Evolutionary conservation across 176 grass and related monocot species (phyloP).

Genomic region (Zizania latifolia): DNA sequence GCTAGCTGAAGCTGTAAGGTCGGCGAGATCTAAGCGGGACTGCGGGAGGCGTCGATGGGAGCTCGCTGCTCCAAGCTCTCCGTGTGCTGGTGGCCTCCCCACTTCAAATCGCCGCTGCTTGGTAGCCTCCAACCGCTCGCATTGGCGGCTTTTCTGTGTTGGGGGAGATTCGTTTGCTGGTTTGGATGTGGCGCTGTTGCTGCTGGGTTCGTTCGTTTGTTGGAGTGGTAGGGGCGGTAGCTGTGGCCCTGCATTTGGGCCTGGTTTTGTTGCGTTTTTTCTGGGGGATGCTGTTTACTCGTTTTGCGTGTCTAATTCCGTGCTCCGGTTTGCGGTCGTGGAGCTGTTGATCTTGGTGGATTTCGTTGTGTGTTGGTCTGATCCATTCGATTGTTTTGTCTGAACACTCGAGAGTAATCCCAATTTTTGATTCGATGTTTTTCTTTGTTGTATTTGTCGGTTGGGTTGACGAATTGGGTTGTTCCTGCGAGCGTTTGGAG

Average conservation of each 20-base stretch:
- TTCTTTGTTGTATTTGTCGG: neutral
- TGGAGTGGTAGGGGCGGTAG: neutral
- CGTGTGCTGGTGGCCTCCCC: constrained; percentile 63
- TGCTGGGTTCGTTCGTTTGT: neutral
- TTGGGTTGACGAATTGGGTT: neutral
- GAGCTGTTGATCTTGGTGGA: constrained; percentile 27
- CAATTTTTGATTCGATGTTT: constrained; percentile 10
- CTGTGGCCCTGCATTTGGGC: constrained; percentile 32
- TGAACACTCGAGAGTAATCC: neutral
- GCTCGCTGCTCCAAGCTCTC: constrained; percentile 73
- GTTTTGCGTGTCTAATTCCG: neutral
- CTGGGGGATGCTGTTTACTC: constrained; percentile 6
- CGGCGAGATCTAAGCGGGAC: constrained; percentile 31
- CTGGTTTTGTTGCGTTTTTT: constrained; percentile 20
- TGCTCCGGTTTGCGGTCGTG: neutral
- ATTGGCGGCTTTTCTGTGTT: constrained; percentile 1
- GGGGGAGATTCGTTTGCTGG: neutral
- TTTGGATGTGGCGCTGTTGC: neutral
- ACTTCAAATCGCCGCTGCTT: constrained; percentile 64
- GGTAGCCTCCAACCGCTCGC: constrained; percentile 19
- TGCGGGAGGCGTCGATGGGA: constrained; percentile 43
- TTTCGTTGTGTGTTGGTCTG: neutral
- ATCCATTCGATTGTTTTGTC: constrained; percentile 9
- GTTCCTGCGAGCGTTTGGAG: neutral
- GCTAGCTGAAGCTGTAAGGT: neutral